phyloP scores from a whole-genome alignment of 257 asterid species.

The Cruciata laevipes region DNA sequence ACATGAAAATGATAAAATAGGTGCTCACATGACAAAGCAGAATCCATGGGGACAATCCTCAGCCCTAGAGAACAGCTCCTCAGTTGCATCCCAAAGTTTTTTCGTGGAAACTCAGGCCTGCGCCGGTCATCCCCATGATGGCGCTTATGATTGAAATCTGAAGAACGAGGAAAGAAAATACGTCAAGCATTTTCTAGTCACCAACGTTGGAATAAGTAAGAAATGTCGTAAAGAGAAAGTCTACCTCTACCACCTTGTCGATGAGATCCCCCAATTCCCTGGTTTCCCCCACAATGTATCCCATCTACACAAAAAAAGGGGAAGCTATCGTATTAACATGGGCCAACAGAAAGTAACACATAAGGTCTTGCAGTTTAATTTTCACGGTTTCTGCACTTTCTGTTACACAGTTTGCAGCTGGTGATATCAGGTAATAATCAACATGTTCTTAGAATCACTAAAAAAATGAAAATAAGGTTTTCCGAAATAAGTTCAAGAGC shows the following conservation, averaged over 20 bases:
- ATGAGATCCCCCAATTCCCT: conserved; percentile 64
- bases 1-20: no score
- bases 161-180: conserved; percentile 17
- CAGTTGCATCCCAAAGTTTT: no score
- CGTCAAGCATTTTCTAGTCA: background rate
- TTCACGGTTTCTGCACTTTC: background rate
- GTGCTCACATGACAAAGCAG: no score
- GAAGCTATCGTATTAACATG: conserved; percentile 9
- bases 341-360: background rate
- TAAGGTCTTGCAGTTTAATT: background rate
- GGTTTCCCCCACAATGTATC: conserved; percentile 57
- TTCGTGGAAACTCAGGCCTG: no score
- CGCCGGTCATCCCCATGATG: no score
- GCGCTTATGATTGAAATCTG: conserved; percentile 65
- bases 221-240: background rate
- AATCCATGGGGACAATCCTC: no score
- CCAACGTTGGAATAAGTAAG: background rate
- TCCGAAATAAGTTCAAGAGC: background rate
- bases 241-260: conserved; percentile 73
- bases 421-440: background rate
- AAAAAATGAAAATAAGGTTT: background rate
- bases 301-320: conserved; percentile 47
- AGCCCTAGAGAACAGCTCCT: no score
- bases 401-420: background rate
- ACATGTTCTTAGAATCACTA: background rate